These are phyloP conservation scores for Naganishia sp. DNA, from an alignment of 1,284 basidiomycete genomes.

Conservation along the genomic window DNA sequence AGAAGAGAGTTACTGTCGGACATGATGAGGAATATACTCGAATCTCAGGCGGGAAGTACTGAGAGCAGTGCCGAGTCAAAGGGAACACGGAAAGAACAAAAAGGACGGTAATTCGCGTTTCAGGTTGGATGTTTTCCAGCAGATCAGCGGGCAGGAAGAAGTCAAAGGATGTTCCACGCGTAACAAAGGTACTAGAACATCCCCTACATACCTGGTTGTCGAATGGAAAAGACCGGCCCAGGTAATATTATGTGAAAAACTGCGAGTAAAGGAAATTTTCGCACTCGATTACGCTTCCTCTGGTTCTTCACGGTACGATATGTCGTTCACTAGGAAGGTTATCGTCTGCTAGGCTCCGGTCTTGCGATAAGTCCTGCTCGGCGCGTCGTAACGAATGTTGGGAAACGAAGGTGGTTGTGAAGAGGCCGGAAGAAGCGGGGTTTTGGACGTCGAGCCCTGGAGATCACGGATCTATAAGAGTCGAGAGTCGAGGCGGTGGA, in stretches of 20 bases:
- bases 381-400: conserved; percentile 22
- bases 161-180: conserved; percentile 7
- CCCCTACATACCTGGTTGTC: not conserved
- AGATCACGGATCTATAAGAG: conserved; percentile 18
- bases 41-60: not conserved
- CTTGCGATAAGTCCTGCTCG: not conserved
- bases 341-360: not conserved
- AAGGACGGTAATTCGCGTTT: conserved; percentile 2
- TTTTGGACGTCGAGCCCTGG: conserved; percentile 20
- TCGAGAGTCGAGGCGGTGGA: too few species aligned
- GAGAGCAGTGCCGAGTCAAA: not conserved
- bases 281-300: not conserved
- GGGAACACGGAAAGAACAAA: not conserved
- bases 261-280: not conserved
- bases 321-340: not conserved
- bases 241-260: not conserved
- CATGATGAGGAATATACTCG: conserved; percentile 2
- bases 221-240: conserved; percentile 7
- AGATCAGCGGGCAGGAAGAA: not conserved
- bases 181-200: not conserved
- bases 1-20: not conserved
- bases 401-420: conserved; percentile 18
- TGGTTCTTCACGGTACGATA: not conserved
- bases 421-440: not conserved
- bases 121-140: not conserved